Evolutionary conservation across 768 basidiomycete genomes (phyloP), one percentile per base, ranked within the genome.

Genomic region (Suillus clintonianus): DNA sequence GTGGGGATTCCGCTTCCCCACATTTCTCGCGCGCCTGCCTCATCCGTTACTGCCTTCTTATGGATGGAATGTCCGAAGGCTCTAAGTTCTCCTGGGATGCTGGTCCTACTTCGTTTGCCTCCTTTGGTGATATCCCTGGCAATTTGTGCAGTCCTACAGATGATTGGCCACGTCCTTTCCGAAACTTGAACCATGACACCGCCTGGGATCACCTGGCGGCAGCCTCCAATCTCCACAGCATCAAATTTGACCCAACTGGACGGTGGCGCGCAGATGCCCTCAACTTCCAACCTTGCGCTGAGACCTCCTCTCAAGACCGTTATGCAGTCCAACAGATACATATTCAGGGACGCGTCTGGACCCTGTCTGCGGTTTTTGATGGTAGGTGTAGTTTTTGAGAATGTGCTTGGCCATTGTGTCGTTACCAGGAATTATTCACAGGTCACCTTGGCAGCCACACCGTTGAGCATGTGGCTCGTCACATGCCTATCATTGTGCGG

Each of bases 391-490:
- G 19, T 30, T 65, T 51, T 64, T 59, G 34, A 37, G 34, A 39
- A 34, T 27, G 53, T 51, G 55, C 59, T 43, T 65, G 64, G 43
- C 48, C 58, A 42, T 30, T 68, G 32, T 54, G 47, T 41, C 37
- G 5, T 17, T 51, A 41, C 24, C 4, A 17, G 17, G 56, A 19
- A 48, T 51, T 53, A 39, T 60, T 64, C 50, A 0, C 67, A 89
- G 88, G 89, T 55, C 89, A 90, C 72, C 80, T 89, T 27, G 89
- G 89, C 36, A 87, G 89, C 71, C 84, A 85, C 64, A 89, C 88
- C 0, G 89, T 89, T 17, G 86, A 86, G 65, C 87, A 89, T 67
- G 88, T 89, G 59, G 84, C 86, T 61, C 81, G 85, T 67, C 87
- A 89, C 70, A 79, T 90, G 66, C 89, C 89, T 59, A 86, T 88